These are phyloP conservation scores for Epicoccum nigrum DNA, from an alignment of 2,329 filamentous ascomycete species.

Conservation along the genomic window DNA sequence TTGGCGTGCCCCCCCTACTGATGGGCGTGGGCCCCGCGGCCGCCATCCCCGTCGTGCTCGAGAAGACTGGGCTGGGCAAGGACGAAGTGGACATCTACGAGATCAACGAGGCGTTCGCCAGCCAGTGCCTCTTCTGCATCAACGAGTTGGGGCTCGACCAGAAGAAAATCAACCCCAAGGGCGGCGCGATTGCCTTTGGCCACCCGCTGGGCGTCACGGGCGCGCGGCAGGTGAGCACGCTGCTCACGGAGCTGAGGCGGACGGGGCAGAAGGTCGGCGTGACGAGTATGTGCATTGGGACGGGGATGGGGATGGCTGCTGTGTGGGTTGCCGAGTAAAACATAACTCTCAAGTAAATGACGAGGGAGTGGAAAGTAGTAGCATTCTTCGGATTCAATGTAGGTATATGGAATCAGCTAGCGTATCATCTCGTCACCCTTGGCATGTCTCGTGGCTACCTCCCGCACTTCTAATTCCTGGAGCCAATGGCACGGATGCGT, in stretches of 20 bases:
- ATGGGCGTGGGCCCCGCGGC: slow-evolving; percentile 98
- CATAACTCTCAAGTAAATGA: no score
- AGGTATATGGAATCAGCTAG: no score
- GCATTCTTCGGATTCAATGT: no score
- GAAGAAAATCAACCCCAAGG: slow-evolving; percentile 96
- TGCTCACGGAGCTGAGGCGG: slow-evolving; percentile 87
- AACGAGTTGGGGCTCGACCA: slow-evolving; percentile 82
- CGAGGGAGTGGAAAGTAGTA: no score
- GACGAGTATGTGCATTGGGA: slow-evolving; percentile 95
- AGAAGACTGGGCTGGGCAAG: slow-evolving; percentile 82
- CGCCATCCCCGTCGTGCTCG: slow-evolving; percentile 89
- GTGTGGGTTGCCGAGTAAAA: slow-evolving; percentile 97
- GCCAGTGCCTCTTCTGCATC: slow-evolving; percentile 91
- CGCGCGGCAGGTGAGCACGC: slow-evolving; percentile 88
- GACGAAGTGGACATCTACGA: slow-evolving; percentile 94
- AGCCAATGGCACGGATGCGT: no score
- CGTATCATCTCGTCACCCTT: no score
- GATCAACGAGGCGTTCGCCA: slow-evolving; percentile 99
- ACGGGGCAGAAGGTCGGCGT: slow-evolving; percentile 85
- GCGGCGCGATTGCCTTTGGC: slow-evolving; percentile 93
- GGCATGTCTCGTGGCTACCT: no score
- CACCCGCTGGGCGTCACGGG: slow-evolving; percentile 95
- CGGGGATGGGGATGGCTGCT: slow-evolving; percentile 95
- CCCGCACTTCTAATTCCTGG: no score
- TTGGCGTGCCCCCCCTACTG: slow-evolving; percentile 88